phyloP scores from a whole-genome alignment of 805 yeast species.

The Jamesozyma spencerorum region DNA sequence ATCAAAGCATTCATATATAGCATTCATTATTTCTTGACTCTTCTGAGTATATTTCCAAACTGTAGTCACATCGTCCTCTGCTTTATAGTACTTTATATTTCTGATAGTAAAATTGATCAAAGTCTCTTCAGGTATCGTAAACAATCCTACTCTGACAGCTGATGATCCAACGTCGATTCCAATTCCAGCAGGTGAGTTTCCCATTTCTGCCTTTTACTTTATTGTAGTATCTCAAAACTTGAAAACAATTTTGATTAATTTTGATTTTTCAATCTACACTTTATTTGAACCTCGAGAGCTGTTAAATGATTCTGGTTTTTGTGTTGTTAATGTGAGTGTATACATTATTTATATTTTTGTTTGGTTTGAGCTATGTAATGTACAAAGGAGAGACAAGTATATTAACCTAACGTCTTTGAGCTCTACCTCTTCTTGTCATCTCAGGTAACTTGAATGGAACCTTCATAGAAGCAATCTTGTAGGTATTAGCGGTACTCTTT shows the following conservation, averaged over 20 bases:
- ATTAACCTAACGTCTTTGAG: constrained; percentile 16
- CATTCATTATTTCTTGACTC: constrained; percentile 32
- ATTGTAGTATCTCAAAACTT: too few relatives aligned
- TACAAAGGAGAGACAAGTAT: not conserved
- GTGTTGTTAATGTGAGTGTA: too few relatives aligned
- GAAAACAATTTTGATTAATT: too few relatives aligned
- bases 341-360: not conserved
- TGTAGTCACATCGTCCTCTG: constrained; percentile 8
- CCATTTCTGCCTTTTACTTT: not conserved
- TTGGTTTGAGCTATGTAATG: too few relatives aligned
- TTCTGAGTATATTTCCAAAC: constrained; percentile 34
- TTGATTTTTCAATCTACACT: too few relatives aligned
- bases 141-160: constrained; percentile 36
- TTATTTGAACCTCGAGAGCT: too few relatives aligned
- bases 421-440: constrained; percentile 56
- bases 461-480: constrained; percentile 72
- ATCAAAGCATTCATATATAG: constrained; percentile 23
- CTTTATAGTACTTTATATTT: constrained; percentile 20
- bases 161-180: constrained; percentile 49
- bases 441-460: constrained; percentile 90
- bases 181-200: constrained; percentile 11
- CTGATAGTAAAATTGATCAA: constrained; percentile 8
- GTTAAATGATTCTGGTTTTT: too few relatives aligned
- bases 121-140: constrained; percentile 12
- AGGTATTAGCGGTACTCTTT: constrained; percentile 47